Base-by-base conservation (phyloP, 352 stramenopile genomes). In the Phytophthora idaei region DNA sequence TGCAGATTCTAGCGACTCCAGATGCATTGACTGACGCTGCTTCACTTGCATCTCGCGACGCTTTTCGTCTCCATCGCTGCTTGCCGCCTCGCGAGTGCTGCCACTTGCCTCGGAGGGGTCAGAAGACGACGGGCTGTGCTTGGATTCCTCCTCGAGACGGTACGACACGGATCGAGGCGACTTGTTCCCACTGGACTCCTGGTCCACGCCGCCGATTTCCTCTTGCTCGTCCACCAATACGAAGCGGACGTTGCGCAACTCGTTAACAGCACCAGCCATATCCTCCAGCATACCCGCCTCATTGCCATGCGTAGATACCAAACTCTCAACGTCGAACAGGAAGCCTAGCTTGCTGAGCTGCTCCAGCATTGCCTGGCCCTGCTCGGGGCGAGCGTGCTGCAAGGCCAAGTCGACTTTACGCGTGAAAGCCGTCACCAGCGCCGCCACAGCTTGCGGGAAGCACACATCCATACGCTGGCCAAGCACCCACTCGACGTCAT, bases 211-310 rank as follows among this genome's bases (percentile, higher is more conserved):
- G 17, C 70, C 64, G 3, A 67, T 41, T 12, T 88, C 72, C 17
- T 92, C 76, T n/a, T 85, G 77, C 47, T 94, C 87, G 5, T 93
- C 83, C 6, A 95, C 85, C 3, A 95, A 70, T 10, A 94, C 81
- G 28, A 95, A 94, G 0, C 78, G 83, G 6, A 95, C 81, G 39
- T 91, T 87, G 36, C 75, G 76, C 21, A 98, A 72, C 77, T 93
- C 89, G 17, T 96, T 90, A 3, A 95, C 50, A 14, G 85, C 87
- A 7, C 85, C 85, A 17, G 87, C 84, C 87, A 95, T 95, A 49
- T 96, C 89, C 67, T 96, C 89, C 4, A 96, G 72, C 89, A 96
- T 96, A 8, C 87, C 89, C 2, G 83, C 85, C 61, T 96, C 89
- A 32, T 94, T 96, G n/a, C 89, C 89, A 45, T 94, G 87, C 3